A percentile compares a stretch with the other conserved stretches of the same genome.
Evolutionary conservation across 1,284 basidiomycete genomes (phyloP).

Genomic region (Boletus sp.): DNA sequence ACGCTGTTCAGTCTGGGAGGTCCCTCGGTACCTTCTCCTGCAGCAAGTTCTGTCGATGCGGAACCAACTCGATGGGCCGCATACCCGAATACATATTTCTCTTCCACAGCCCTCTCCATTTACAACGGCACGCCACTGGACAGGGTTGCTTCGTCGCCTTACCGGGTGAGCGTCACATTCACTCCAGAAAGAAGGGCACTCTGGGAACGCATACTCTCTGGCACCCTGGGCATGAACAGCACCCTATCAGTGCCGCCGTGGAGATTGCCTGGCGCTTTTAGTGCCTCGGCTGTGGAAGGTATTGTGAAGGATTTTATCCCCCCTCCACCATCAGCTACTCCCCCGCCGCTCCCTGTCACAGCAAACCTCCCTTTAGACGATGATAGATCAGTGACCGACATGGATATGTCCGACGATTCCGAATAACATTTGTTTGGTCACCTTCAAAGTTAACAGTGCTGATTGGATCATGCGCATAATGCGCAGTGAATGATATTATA

Average conservation of each 20-base stretch:
- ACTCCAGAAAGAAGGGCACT: slow-evolving; percentile 37
- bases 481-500: slow-evolving; percentile 6
- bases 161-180: slow-evolving; percentile 33
- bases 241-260: slow-evolving; percentile 21
- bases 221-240: slow-evolving; percentile 2
- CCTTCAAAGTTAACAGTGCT: background rate
- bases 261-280: slow-evolving; percentile 23
- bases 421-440: slow-evolving; percentile 16
- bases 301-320: slow-evolving; percentile 7
- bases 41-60: background rate
- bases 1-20: slow-evolving; percentile 1
- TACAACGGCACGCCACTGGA: slow-evolving; percentile 44
- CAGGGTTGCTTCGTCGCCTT: slow-evolving; percentile 19
- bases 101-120: slow-evolving; percentile 48
- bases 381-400: slow-evolving; percentile 20
- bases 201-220: slow-evolving; percentile 37
- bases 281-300: background rate
- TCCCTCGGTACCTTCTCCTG: background rate
- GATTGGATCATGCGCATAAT: background rate
- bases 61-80: slow-evolving; percentile 50
- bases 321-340: slow-evolving; percentile 26
- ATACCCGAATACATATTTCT: slow-evolving; percentile 60
- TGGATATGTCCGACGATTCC: slow-evolving; percentile 30
- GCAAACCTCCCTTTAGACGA: slow-evolving; percentile 9
- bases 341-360: slow-evolving; percentile 26